These are phyloP conservation scores for Aureobasidium namibiae DNA, from an alignment of 2,329 filamentous ascomycete species.

Conservation along the genomic window DNA sequence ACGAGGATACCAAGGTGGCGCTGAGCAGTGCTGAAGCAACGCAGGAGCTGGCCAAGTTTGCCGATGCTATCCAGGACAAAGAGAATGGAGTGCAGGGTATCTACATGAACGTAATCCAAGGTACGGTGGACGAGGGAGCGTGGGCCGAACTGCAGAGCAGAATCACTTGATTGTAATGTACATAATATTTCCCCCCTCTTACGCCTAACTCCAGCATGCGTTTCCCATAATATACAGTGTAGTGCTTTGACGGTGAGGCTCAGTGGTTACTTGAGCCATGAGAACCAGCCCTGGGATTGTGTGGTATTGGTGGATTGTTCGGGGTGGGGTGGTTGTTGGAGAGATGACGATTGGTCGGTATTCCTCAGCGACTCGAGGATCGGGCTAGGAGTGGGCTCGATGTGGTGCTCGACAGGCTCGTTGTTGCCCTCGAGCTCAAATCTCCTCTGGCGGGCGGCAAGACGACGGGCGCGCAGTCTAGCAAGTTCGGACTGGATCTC, in stretches of 20 bases:
- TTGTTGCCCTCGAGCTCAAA: constrained; percentile 30
- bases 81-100: constrained; percentile 64
- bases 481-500: constrained; percentile 78
- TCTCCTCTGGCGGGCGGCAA: constrained; percentile 41
- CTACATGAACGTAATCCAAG: constrained; percentile 58
- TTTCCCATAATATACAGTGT: constrained; percentile 2
- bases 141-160: constrained; percentile 33
- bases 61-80: constrained; percentile 56
- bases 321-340: not conserved
- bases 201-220: not conserved
- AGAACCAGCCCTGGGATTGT: constrained; percentile 14
- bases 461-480: constrained; percentile 50
- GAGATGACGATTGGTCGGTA: not conserved
- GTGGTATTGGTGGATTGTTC: not conserved
- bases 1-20: constrained; percentile 65
- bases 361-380: constrained; percentile 10
- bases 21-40: constrained; percentile 51
- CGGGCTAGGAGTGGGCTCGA: not conserved
- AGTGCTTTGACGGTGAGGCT: not conserved
- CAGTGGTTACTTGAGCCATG: constrained; percentile 12
- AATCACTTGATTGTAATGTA: constrained; percentile 20
- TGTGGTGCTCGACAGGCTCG: not conserved
- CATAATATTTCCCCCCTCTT: constrained; percentile 6
- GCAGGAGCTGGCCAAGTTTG: constrained; percentile 51
- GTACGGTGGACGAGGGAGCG: constrained; percentile 26